Evolutionary conservation across 257 asterid species (phyloP), one percentile per base, ranked within the genome.

Genomic region (Rauvolfia tetraphylla): DNA sequence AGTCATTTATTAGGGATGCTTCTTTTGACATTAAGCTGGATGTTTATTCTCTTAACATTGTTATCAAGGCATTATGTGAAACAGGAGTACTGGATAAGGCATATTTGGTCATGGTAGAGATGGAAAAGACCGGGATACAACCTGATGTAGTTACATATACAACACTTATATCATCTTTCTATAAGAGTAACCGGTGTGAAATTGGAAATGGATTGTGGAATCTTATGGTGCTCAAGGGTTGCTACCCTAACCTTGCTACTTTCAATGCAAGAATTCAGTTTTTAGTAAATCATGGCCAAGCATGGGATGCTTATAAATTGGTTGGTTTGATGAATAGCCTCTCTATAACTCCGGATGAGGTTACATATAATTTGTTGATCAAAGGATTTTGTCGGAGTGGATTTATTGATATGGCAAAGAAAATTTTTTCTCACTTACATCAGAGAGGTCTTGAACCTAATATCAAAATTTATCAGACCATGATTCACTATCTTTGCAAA

Each of bases 111-210:
- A 83, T 87, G 94, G 80, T 76, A 53, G 87, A 84, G 88, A 86
- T 86, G 91, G 90, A 86, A 61, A 91, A 84, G 79, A 49, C 81
- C 73, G 91, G 94, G 63, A 63, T 91, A 62, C 53, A 68, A 27
- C 94, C 96, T 57, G 98, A 92, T 71, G 98, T 91, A 78, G 82
- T 91, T 82, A 88, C 98, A 9, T 92, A 89, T 72, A 92, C 97
- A 3, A 85, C 90, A 22, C 93, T 92, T 49, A 89, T 91, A 73
- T 87, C 95, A 54, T 92, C 94, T 76, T 88, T 83, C 77, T 92
- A 91, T 78, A 87, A 87, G 84, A 82, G 71, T 20, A 85, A 80
- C 49, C 76, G 79, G 25, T 83, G 85, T 57, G 86, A 84, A 75
- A 85, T 92, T 74, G 89, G 90, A 3, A 89, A 89, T 81, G 98